phyloP scores from a whole-genome alignment of 495 filamentous ascomycete species.

The Terfezia boudieri region DNA sequence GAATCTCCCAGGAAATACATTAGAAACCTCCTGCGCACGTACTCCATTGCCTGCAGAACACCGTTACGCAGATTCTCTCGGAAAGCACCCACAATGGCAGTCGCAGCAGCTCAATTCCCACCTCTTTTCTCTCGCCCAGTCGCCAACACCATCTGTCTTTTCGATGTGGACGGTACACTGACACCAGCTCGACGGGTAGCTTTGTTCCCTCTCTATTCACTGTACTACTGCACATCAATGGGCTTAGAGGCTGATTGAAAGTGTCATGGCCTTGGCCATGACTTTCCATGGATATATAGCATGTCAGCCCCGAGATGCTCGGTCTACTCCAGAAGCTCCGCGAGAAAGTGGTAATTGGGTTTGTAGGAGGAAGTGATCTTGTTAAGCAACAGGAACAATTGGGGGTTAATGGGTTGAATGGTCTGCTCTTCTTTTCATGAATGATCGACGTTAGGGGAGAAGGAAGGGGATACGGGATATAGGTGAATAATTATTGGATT shows the following conservation, averaged over 20 bases:
- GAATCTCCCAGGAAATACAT: too few relatives aligned
- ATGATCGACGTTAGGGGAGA: not conserved
- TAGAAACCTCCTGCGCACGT: too few relatives aligned
- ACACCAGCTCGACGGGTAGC: conserved; percentile 51
- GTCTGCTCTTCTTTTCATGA: not conserved
- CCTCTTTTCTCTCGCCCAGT: conserved; percentile 59
- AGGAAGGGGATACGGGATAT: not conserved
- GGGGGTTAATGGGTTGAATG: conserved; percentile 24
- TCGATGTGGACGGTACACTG: conserved; percentile 83
- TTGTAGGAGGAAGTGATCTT: conserved; percentile 69
- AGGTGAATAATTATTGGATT: not conserved
- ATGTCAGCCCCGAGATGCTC: conserved; percentile 58
- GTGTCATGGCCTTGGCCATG: not conserved
- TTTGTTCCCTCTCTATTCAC: conserved; percentile 1
- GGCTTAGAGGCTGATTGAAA: not conserved
- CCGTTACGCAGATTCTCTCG: too few relatives aligned
- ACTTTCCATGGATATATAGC: conserved; percentile 20
- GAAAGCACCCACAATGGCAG: not conserved
- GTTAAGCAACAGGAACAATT: conserved; percentile 92
- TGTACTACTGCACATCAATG: too few relatives aligned
- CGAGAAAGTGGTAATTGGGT: conserved; percentile 77
- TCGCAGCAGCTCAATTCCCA: conserved; percentile 29
- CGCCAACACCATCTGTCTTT: conserved; percentile 74
- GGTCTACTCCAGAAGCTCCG: conserved; percentile 53
- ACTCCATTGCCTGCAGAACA: too few relatives aligned